Conservation (phyloP, 768 basidiomycete species). For the Cystobasidium ongulense region DNA sequence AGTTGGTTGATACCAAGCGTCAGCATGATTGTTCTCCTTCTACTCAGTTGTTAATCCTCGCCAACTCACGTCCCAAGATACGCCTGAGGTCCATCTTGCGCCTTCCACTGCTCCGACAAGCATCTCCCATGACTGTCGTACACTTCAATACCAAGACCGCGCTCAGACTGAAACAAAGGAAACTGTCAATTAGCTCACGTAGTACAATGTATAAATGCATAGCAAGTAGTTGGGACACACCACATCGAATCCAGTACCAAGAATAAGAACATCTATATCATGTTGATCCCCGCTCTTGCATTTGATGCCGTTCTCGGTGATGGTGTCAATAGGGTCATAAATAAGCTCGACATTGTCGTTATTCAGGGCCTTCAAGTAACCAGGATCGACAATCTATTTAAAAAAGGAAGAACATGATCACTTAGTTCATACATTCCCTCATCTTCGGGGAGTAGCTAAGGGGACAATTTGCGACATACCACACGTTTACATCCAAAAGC, state of each 20-base stretch:
- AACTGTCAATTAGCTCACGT: no score
- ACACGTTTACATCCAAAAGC: conserved; percentile 26
- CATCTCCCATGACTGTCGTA: background rate
- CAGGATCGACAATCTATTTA: conserved; percentile 26
- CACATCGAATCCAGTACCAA: conserved; percentile 22
- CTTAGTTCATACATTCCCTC: no score
- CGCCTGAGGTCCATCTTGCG: conserved; percentile 31
- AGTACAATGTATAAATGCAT: background rate
- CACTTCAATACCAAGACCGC: background rate
- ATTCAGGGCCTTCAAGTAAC: conserved; percentile 25
- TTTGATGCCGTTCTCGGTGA: conserved; percentile 29
- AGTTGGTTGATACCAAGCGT: background rate
- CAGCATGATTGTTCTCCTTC: no score
- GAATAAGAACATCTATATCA: conserved; percentile 27
- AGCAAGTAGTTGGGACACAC: background rate
- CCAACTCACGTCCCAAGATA: conserved; percentile 30
- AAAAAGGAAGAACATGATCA: no score
- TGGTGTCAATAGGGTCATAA: conserved; percentile 17
- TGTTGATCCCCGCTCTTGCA: conserved; percentile 13
- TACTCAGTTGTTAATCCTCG: background rate
- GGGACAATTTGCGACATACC: background rate
- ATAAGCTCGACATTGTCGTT: conserved; percentile 30
- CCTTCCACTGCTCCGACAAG: conserved; percentile 4
- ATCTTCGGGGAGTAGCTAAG: background rate
- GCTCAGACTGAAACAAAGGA: background rate